Base-by-base conservation (phyloP, 352 stramenopile species). In the Pythium phragmitis region DNA sequence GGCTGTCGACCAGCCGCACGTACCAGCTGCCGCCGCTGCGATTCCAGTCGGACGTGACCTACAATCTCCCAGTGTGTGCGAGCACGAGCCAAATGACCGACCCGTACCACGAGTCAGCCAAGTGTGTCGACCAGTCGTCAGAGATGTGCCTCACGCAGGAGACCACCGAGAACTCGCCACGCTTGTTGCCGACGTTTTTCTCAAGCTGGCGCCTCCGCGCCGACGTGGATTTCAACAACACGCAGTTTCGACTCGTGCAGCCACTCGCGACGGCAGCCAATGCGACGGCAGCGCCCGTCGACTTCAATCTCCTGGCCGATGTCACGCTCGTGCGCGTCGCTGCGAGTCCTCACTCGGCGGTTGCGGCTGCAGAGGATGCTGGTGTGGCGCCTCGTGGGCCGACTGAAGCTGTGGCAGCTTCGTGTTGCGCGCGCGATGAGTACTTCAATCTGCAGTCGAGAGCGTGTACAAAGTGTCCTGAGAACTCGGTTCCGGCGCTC, bases 181-280 rank as follows among this genome's bases (percentile, higher is more conserved):
- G 57, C 17, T 21, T 64, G 57, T 46, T 64, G 36, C 47, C 57
- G 37, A 50, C 26, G 19, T n/a, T 64, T 21, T 55, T 64, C n/a
- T 57, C 47, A 4, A 57, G 28, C 37, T 64, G 57, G 57, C 46
- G 19, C 14, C 19, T 64, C 21, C 21, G 36, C 5, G 57, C 47
- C 6, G 48, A 64, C 12, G 21, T 64, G 12, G 57, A 64, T 43
- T 7, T 16, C 9, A 63, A 28, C 56, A 63, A 34, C 56, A 47
- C 56, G 17, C 56, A 41, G 17, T n/a, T n/a, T 63, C 47, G 36
- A 12, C 30, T 63, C 16, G 33, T 63, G 43, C 43, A 39, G 19
- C 43, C 45, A n/a, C 50, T 57, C n/a, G 17, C 30, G n/a, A 3
- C 42, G 3, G 41, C 28, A 6, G 50, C 17, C 50, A 57, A 57